Conservation (phyloP, 768 basidiomycete species). For the Clathrus columnatus region DNA sequence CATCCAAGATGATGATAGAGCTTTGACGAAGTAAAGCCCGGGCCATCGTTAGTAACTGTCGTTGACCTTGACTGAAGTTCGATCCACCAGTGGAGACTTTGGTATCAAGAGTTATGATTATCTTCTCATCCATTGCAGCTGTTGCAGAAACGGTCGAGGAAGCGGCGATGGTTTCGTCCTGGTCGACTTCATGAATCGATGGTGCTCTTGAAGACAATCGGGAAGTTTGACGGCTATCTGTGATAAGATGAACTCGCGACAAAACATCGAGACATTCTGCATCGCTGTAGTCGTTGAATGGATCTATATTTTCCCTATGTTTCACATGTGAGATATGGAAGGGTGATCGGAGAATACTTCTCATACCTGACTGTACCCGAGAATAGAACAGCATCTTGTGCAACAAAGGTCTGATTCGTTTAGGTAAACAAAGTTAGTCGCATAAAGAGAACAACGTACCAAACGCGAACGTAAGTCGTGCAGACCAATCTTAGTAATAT, state of each 20-base stretch:
- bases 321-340: slow-evolving; percentile 7
- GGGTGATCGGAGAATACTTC: slow-evolving; percentile 20
- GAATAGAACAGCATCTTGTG: slow-evolving; percentile 35
- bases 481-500: slow-evolving; percentile 77
- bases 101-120: slow-evolving; percentile 19
- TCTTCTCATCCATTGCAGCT: slow-evolving; percentile 1
- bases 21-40: slow-evolving; percentile 19
- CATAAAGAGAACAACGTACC: neutral
- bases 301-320: slow-evolving; percentile 60
- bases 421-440: slow-evolving; percentile 16
- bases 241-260: slow-evolving; percentile 25
- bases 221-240: slow-evolving; percentile 17
- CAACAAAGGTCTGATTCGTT: slow-evolving; percentile 29
- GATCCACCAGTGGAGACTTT: slow-evolving; percentile 30
- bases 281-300: slow-evolving; percentile 43
- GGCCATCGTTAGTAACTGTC: slow-evolving; percentile 26
- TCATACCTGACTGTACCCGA: slow-evolving; percentile 28
- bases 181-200: slow-evolving; percentile 10
- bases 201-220: slow-evolving; percentile 9
- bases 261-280: slow-evolving; percentile 28
- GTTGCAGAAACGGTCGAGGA: slow-evolving; percentile 9
- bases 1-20: slow-evolving; percentile 20
- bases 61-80: slow-evolving; percentile 36
- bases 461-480: slow-evolving; percentile 64
- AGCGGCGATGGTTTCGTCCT: neutral